phyloP scores from a whole-genome alignment of 768 basidiomycete species.

The Baorangia bicolor region DNA sequence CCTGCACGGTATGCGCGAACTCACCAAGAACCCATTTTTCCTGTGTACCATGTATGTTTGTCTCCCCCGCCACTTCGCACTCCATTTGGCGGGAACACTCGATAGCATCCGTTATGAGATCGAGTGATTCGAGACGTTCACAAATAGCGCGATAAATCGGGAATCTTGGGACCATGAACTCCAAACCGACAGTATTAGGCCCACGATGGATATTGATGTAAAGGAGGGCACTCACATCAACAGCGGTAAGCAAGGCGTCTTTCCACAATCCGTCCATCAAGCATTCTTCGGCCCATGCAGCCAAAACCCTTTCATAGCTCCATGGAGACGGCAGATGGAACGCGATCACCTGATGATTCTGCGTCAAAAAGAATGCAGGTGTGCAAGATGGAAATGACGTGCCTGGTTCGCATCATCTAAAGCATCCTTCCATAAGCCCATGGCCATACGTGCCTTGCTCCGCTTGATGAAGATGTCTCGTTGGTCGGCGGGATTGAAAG shows the following conservation, averaged over 20 bases:
- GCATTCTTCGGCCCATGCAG: neutral
- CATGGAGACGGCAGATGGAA: no score
- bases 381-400: no score
- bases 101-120: neutral
- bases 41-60: neutral
- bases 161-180: neutral
- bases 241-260: neutral
- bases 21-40: neutral
- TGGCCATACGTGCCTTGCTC: no score
- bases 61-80: no score
- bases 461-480: no score
- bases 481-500: no score
- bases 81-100: neutral
- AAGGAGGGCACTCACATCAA: neutral
- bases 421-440: no score
- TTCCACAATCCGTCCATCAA: neutral
- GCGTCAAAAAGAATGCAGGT: neutral
- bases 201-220: neutral
- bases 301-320: no score
- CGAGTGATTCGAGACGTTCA: neutral
- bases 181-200: neutral
- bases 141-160: neutral
- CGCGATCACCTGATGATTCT: no score
- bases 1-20: neutral
- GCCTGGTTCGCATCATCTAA: no score